Evolutionary conservation across 129 eudicot species (phyloP).

Genomic region (Silybum marianum): DNA sequence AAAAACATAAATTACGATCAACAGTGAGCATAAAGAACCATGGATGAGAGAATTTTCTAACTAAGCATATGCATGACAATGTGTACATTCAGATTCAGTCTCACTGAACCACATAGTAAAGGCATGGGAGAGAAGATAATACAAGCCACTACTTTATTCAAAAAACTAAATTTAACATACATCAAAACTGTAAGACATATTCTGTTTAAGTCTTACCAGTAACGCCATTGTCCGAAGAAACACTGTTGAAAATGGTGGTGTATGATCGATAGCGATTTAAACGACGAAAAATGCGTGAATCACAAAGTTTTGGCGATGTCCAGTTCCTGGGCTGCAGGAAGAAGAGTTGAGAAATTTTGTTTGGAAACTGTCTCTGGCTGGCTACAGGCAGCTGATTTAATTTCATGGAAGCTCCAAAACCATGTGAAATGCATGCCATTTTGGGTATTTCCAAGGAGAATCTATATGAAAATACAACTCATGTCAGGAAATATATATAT

Average conservation of each 20-base stretch:
- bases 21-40: background rate
- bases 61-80: background rate
- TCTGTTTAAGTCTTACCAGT: conserved; percentile 36
- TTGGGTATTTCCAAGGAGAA: conserved; percentile 3
- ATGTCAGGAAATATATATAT: background rate
- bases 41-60: background rate
- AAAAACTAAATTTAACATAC: background rate
- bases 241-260: conserved; percentile 30
- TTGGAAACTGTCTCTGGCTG: conserved; percentile 20
- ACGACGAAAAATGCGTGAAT: conserved; percentile 13
- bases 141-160: background rate
- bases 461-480: conserved; percentile 5
- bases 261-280: conserved; percentile 17
- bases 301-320: conserved; percentile 7
- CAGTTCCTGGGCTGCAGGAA: conserved; percentile 15
- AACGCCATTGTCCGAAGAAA: conserved; percentile 29
- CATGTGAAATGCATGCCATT: conserved; percentile 47
- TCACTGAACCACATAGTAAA: background rate
- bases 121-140: background rate
- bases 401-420: conserved; percentile 29
- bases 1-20: background rate
- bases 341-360: conserved; percentile 32
- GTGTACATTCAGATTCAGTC: background rate
- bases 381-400: conserved; percentile 21
- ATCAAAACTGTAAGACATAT: background rate